Conservation (phyloP, 768 basidiomycete species). For the Cyathus striatus region DNA sequence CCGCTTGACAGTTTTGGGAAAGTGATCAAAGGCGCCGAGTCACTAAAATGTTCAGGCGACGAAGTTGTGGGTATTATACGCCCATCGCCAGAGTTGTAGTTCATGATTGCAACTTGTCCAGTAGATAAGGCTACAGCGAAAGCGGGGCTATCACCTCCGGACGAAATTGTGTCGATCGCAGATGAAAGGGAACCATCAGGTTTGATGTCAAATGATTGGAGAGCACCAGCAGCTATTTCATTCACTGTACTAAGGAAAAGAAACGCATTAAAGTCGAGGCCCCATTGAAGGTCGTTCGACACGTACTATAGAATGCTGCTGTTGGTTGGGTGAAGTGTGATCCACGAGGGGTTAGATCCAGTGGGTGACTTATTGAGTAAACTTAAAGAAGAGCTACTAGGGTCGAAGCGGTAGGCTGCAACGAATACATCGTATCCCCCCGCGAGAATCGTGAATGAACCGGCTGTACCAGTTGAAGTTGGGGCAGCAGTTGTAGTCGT, state of each 20-base stretch:
- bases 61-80: constrained; percentile 43
- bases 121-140: constrained; percentile 46
- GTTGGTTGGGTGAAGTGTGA: constrained; percentile 51
- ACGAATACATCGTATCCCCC: constrained; percentile 62
- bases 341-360: constrained; percentile 57
- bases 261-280: background rate
- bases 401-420: constrained; percentile 59
- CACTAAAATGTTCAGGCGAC: constrained; percentile 26
- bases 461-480: constrained; percentile 21
- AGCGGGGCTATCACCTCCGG: constrained; percentile 48
- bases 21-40: constrained; percentile 36
- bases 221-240: constrained; percentile 38
- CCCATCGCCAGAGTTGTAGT: constrained; percentile 54
- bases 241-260: constrained; percentile 47
- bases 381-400: constrained; percentile 40
- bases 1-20: constrained; percentile 44
- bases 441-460: constrained; percentile 63
- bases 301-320: constrained; percentile 53
- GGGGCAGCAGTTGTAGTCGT: background rate
- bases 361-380: constrained; percentile 43
- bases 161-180: constrained; percentile 37
- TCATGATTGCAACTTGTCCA: constrained; percentile 55
- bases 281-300: no score
- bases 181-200: constrained; percentile 37
- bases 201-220: constrained; percentile 56